A percentile compares a stretch with the other conserved stretches of the same genome.
phyloP scores from a whole-genome alignment of 2,329 filamentous ascomycete genomes.

The Thermomyces lanuginosus region DNA sequence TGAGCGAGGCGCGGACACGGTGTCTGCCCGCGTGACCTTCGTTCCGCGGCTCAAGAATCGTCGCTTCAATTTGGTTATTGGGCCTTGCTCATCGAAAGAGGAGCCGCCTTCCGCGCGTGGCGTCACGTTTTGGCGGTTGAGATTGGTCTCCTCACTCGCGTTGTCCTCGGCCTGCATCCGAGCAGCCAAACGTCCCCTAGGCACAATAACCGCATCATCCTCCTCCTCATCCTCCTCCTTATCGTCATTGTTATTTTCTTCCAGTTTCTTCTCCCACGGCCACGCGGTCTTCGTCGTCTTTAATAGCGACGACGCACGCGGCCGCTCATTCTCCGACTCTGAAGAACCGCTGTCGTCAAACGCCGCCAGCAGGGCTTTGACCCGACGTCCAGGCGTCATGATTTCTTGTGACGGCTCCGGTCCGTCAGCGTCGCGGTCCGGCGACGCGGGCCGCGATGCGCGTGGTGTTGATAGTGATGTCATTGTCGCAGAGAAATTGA shows the following conservation, averaged over 20 bases:
- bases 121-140: too few relatives aligned
- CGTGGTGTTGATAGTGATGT: conserved; percentile 6
- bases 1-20: conserved; percentile 13
- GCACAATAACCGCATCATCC: conserved; percentile 35
- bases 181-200: conserved; percentile 48
- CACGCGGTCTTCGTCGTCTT: background rate
- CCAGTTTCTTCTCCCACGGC: conserved; percentile 2
- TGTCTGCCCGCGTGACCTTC: conserved; percentile 13
- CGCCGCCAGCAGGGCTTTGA: conserved; percentile 5
- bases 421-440: conserved; percentile 1
- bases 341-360: conserved; percentile 6
- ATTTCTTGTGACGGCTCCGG: conserved; percentile 1
- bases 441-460: conserved; percentile 5
- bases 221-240: conserved; percentile 15
- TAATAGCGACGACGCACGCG: background rate
- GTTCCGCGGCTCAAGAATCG: conserved; percentile 15
- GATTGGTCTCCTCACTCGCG: conserved; percentile 5
- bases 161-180: conserved; percentile 36
- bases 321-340: conserved; percentile 2
- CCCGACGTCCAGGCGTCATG: conserved; percentile 4
- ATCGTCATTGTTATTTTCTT: too few relatives aligned
- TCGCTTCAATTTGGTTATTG: conserved; percentile 15
- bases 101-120: conserved; percentile 24
- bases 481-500: conserved; percentile 2
- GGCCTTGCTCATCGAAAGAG: conserved; percentile 17